Base-by-base conservation (phyloP, 331 rosid genomes). In the Malus hybrid region DNA sequence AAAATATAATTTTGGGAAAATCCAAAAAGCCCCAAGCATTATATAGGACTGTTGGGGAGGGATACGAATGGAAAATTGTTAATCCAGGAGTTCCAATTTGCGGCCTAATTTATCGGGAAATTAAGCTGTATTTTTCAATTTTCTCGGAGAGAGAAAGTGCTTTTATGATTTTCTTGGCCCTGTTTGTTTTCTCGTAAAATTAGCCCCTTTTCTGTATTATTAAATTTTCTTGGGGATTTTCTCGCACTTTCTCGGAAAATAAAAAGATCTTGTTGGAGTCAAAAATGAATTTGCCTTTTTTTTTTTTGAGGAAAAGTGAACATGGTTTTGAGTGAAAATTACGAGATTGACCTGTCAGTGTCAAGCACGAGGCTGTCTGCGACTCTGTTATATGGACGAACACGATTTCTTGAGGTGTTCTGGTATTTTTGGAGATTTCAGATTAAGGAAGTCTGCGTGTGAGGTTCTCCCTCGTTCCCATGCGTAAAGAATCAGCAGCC, bases 71-170 rank as follows among this genome's bases (percentile, higher is more conserved):
- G 63, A 65, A 46, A 75, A 80, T 73, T 24, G 73, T 5, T 28
- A 69, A 46, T 42, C 44, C 52, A 54, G 36, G 44, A 55, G 56
- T 20, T 42, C 48, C 48, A 42, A 42, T 42, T 42, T 42, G 18
- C 39, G 27, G 46, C 75, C 84, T n/a, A 74, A 20, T 85, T 29
- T 76, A 16, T 74, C 46, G 75, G 44, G 36, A 75, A 73, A 64
- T 34, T 50, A 31, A 76, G 68, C 69, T 39, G 62, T 32, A 42
- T 19, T 18, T 59, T 22, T 59, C 72, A 10, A 11, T 24, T 69
- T 63, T 74, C 77, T 78, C 80, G 83, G 81, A 70, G 63, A 67
- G 22, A 33, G 71, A 69, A 70, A 60, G 76, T 19, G 44, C 34
- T 31, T 64, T 64, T 16, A 29, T 31, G 60, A 66, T 29, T 54